Evolutionary conservation across 2,329 filamentous ascomycete species (phyloP).

Genomic region (Cladosporium sp.): DNA sequence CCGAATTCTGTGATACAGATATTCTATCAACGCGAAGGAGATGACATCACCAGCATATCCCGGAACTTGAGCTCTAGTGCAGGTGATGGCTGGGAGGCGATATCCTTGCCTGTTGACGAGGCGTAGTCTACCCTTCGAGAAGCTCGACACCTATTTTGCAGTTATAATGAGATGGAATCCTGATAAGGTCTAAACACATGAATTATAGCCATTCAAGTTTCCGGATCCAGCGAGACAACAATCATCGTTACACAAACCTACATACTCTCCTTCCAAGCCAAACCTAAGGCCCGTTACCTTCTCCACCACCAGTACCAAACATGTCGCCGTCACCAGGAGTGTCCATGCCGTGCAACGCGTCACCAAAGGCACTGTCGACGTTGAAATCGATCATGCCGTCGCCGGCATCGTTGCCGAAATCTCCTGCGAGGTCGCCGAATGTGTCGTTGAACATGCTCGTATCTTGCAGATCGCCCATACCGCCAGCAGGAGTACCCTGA

Average conservation of each 20-base stretch:
- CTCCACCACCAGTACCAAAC: conserved; percentile 21
- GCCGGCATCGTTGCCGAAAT: conserved; percentile 58
- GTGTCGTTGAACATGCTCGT: conserved; percentile 30
- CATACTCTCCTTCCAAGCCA: background rate
- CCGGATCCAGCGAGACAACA: background rate
- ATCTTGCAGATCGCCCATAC: conserved; percentile 19
- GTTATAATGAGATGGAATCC: too few relatives aligned
- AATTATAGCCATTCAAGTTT: background rate
- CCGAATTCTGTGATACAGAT: too few relatives aligned
- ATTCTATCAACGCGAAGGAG: too few relatives aligned
- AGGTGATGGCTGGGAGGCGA: too few relatives aligned
- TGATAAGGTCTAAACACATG: background rate
- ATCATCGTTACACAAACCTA: conserved; percentile 8
- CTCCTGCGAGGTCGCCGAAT: conserved; percentile 53
- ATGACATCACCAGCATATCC: too few relatives aligned
- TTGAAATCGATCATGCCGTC: conserved; percentile 49
- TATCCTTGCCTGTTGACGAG: too few relatives aligned
- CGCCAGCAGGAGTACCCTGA: conserved; percentile 18
- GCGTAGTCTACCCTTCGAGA: background rate
- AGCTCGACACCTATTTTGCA: background rate
- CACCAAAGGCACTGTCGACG: conserved; percentile 77
- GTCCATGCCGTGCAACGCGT: conserved; percentile 70
- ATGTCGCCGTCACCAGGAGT: conserved; percentile 19
- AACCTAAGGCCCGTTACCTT: conserved; percentile 17
- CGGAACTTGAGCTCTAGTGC: too few relatives aligned